These are phyloP conservation scores for Colletotrichum theobromicola DNA, from an alignment of 2,329 filamentous ascomycete species.

Conservation along the genomic window DNA sequence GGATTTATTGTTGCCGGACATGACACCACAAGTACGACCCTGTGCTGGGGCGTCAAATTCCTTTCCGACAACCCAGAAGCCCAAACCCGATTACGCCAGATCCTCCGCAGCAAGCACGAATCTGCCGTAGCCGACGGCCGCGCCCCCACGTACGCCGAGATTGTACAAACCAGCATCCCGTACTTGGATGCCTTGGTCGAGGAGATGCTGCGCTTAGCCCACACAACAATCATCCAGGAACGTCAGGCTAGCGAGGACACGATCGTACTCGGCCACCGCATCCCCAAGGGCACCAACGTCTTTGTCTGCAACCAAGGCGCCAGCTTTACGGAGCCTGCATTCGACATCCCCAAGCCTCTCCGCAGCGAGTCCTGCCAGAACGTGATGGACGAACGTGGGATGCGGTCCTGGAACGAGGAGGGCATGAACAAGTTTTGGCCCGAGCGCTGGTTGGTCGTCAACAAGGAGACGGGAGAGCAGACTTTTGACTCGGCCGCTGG, in stretches of 20 bases:
- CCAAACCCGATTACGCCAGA: slow-evolving; percentile 28
- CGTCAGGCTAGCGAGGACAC: slow-evolving; percentile 28
- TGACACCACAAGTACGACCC: slow-evolving; percentile 27
- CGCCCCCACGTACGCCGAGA: slow-evolving; percentile 23
- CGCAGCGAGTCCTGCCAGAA: slow-evolving; percentile 1
- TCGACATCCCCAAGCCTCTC: slow-evolving; percentile 17
- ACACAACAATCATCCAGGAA: slow-evolving; percentile 22
- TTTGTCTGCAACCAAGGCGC: slow-evolving; percentile 11
- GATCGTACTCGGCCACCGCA: slow-evolving; percentile 25
- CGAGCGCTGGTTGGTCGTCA: slow-evolving; percentile 23
- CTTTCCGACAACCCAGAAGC: slow-evolving; percentile 16
- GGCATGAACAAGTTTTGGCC: slow-evolving; percentile 22
- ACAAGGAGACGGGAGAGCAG: background rate
- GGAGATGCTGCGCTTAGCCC: slow-evolving; percentile 30
- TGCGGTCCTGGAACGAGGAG: background rate
- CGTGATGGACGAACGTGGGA: background rate
- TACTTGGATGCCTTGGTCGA: slow-evolving; percentile 35
- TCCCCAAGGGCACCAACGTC: slow-evolving; percentile 30
- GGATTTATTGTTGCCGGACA: slow-evolving; percentile 30
- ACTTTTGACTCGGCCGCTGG: slow-evolving; percentile 28
- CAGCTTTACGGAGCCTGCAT: background rate
- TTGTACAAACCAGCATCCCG: slow-evolving; percentile 21
- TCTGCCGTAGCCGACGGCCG: slow-evolving; percentile 22
- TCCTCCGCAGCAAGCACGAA: slow-evolving; percentile 14
- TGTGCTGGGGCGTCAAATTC: slow-evolving; percentile 28